These are phyloP conservation scores for Populus nigra DNA, from an alignment of 345 rosid genomes.

Conservation along the genomic window DNA sequence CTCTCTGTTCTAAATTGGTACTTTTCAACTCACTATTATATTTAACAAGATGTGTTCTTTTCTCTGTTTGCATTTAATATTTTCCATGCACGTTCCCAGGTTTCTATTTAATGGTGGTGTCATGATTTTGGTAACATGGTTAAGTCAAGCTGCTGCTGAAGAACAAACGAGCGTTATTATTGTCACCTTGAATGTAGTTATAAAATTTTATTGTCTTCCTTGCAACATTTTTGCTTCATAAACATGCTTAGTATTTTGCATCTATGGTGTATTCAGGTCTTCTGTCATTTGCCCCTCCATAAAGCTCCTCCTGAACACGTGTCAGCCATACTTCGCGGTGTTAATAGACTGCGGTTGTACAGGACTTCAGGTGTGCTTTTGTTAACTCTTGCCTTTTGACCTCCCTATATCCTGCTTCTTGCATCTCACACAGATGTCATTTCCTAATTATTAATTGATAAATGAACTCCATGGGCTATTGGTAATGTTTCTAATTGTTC, in stretches of 20 bases:
- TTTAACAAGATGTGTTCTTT: neutral
- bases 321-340: slow-evolving; percentile 89
- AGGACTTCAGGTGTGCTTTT: slow-evolving; percentile 74
- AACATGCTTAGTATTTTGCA: slow-evolving; percentile 16
- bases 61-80: slow-evolving; percentile 1
- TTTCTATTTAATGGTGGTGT: slow-evolving; percentile 86
- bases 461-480: neutral
- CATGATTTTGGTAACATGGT: slow-evolving; percentile 91
- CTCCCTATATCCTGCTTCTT: neutral
- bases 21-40: slow-evolving; percentile 9
- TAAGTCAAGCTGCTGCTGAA: slow-evolving; percentile 82
- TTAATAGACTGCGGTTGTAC: slow-evolving; percentile 78
- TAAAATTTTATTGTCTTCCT: slow-evolving; percentile 1
- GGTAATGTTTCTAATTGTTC: slow-evolving; percentile 7
- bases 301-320: slow-evolving; percentile 86
- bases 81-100: slow-evolving; percentile 47
- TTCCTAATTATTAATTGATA: neutral
- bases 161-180: slow-evolving; percentile 80
- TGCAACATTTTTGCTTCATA: neutral
- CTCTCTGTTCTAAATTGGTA: slow-evolving; percentile 76
- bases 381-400: neutral
- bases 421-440: neutral
- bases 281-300: slow-evolving; percentile 81
- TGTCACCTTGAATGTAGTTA: slow-evolving; percentile 61
- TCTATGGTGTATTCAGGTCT: slow-evolving; percentile 54